Evolutionary conservation across 1,139 yeast genomes (phyloP).

Genomic region (Kodamaea suecica): DNA sequence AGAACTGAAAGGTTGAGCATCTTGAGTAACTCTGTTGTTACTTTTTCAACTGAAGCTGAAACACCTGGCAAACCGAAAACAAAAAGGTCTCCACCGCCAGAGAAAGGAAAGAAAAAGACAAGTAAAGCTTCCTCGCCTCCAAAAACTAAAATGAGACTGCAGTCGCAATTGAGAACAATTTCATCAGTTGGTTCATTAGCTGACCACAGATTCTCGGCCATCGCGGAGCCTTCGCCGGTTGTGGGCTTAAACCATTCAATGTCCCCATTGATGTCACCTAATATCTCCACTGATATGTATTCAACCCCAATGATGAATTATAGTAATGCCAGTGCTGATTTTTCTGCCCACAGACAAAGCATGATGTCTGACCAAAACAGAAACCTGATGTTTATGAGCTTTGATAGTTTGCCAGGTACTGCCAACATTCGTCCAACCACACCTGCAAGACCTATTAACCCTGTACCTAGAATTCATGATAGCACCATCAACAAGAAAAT

Average conservation of each 20-base stretch:
- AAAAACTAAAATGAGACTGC: slow-evolving; percentile 5
- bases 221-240: slow-evolving; percentile 3
- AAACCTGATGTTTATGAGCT: slow-evolving; percentile 14
- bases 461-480: slow-evolving; percentile 11
- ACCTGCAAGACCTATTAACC: background rate
- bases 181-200: slow-evolving; percentile 13
- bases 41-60: background rate
- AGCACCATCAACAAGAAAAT: slow-evolving; percentile 28
- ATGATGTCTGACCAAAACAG: slow-evolving; percentile 4
- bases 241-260: slow-evolving; percentile 5
- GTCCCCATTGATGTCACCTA: slow-evolving; percentile 8
- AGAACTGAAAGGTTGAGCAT: slow-evolving; percentile 16
- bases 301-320: slow-evolving; percentile 22
- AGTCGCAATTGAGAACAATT: slow-evolving; percentile 5
- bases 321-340: slow-evolving; percentile 10
- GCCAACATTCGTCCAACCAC: slow-evolving; percentile 1
- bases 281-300: slow-evolving; percentile 11
- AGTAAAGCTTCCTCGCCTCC: slow-evolving; percentile 4
- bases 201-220: slow-evolving; percentile 12
- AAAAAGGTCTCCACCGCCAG: background rate
- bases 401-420: slow-evolving; percentile 1
- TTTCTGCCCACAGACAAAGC: slow-evolving; percentile 15
- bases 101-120: slow-evolving; percentile 6
- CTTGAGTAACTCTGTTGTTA: slow-evolving; percentile 5
- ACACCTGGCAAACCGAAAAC: background rate